Conservation (phyloP, 2,329 filamentous ascomycete species). For the Alternaria atra region DNA sequence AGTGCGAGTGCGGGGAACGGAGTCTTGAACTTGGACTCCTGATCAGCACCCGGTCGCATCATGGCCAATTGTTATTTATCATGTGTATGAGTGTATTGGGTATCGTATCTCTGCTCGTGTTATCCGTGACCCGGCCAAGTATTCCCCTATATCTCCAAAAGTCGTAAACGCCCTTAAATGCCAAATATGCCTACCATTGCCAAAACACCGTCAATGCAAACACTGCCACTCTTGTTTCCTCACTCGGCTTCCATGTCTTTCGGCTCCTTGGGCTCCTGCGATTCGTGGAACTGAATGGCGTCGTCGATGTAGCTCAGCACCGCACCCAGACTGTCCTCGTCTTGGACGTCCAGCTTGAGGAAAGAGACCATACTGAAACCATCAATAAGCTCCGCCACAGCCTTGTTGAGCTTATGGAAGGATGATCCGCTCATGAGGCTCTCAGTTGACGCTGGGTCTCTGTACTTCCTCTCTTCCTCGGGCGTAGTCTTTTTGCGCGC, state of each 20-base stretch:
- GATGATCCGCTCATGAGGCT: constrained; percentile 81
- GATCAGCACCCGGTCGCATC: neutral
- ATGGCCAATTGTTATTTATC: neutral
- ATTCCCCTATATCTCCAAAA: neutral
- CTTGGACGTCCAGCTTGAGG: constrained; percentile 84
- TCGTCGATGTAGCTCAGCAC: constrained; percentile 94
- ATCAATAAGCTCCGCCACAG: constrained; percentile 90
- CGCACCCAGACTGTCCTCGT: constrained; percentile 87
- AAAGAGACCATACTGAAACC: constrained; percentile 99
- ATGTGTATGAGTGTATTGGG: constrained; percentile 5
- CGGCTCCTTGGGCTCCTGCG: constrained; percentile 88
- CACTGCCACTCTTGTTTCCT: neutral
- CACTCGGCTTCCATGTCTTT: constrained; percentile 52
- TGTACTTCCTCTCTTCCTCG: constrained; percentile 61
- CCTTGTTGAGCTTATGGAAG: constrained; percentile 84
- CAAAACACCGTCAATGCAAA: constrained; percentile 18
- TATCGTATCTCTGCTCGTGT: constrained; percentile 12
- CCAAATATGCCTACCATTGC: neutral
- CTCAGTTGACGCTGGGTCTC: constrained; percentile 71
- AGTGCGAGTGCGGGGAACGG: neutral
- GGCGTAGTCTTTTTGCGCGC: constrained; percentile 54
- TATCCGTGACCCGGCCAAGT: neutral
- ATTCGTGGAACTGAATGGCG: constrained; percentile 91
- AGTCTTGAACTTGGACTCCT: neutral
- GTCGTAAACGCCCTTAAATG: constrained; percentile 7